Conservation (phyloP, 495 filamentous ascomycete genomes). For the Podospora sp. region DNA sequence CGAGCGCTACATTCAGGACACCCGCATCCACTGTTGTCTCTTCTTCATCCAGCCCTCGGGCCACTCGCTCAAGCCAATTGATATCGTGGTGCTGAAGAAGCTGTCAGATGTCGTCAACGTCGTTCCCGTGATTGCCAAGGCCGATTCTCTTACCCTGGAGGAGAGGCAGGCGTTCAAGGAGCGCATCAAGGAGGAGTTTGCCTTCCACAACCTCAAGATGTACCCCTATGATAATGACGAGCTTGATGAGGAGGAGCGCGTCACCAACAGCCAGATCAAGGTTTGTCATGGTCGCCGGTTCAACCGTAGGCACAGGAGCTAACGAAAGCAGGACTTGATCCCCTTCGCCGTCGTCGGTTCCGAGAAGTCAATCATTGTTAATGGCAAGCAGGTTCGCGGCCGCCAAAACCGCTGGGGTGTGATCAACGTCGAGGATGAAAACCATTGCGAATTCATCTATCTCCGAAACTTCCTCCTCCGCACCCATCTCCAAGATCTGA, state of each 20-base stretch:
- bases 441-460: conserved; percentile 99
- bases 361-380: conserved; percentile 95
- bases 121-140: conserved; percentile 97
- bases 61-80: conserved; percentile 96
- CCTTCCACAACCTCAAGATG: conserved; percentile 99
- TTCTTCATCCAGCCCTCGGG: conserved; percentile 99
- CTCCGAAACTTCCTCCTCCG: conserved; percentile 96
- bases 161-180: conserved; percentile 96
- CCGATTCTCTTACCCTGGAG: conserved; percentile 93
- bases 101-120: conserved; percentile 99
- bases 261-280: conserved; percentile 93
- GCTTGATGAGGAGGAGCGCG: conserved; percentile 94
- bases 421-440: conserved; percentile 99
- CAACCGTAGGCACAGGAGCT: conserved; percentile 17
- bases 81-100: conserved; percentile 99
- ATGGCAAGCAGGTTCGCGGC: conserved; percentile 95
- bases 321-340: conserved; percentile 71
- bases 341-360: conserved; percentile 98
- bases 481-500: conserved; percentile 95
- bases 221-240: conserved; percentile 99
- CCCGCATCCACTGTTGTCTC: conserved; percentile 97
- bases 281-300: conserved; percentile 51
- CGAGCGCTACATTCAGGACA: conserved; percentile 98
- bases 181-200: conserved; percentile 98
- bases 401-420: conserved; percentile 99